Conservation (phyloP, 2,329 filamentous ascomycete genomes). For the Tolypocladium inflatum region DNA sequence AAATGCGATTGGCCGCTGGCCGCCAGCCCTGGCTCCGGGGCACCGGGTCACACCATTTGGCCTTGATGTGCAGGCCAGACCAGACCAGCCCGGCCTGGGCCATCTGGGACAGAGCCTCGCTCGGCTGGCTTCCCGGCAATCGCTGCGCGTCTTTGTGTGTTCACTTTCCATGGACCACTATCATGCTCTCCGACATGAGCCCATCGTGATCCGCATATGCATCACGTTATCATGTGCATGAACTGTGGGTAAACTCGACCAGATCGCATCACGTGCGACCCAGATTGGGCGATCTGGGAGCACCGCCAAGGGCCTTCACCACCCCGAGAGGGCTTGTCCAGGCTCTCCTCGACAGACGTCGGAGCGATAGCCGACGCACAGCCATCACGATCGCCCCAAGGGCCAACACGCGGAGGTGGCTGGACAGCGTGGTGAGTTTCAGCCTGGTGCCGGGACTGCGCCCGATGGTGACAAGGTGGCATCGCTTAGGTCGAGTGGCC, state of each 20-base stretch:
- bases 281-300: background rate
- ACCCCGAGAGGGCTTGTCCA: background rate
- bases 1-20: constrained; percentile 3
- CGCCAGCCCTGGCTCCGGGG: background rate
- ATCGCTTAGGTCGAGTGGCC: background rate
- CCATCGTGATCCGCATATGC: background rate
- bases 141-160: background rate
- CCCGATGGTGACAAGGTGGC: background rate
- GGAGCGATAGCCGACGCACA: background rate
- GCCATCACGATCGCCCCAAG: background rate
- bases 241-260: background rate
- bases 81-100: background rate
- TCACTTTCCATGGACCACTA: background rate
- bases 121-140: background rate
- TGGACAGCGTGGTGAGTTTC: background rate
- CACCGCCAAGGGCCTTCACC: background rate
- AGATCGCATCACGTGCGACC: background rate
- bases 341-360: background rate
- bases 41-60: constrained; percentile 1
- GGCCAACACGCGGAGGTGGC: background rate
- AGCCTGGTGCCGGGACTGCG: background rate
- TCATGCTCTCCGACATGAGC: background rate
- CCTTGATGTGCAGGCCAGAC: background rate
- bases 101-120: background rate
- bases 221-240: background rate